Evolutionary conservation across 345 rosid species (phyloP).

Genomic region (Anacardium occidentale): DNA sequence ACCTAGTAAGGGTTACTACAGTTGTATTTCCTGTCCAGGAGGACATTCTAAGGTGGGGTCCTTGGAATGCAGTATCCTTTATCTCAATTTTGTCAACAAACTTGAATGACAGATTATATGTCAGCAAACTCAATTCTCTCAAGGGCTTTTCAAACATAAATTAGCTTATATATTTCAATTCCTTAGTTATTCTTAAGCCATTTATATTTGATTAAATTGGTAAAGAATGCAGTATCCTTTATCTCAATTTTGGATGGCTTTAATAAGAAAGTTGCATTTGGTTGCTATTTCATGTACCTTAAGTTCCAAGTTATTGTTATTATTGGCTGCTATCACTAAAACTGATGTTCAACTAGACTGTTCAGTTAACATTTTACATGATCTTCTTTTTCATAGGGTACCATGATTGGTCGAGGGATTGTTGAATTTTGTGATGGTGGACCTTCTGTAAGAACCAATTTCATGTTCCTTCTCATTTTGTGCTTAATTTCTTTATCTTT

Average conservation of each 20-base stretch:
- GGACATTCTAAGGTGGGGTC: no score
- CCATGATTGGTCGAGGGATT: constrained; percentile 68
- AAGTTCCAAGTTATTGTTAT: background rate
- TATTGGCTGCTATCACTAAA: background rate
- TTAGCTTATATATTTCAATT: background rate
- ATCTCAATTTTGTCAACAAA: no score
- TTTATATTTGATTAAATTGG: background rate
- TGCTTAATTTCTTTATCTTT: background rate
- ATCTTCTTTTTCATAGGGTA: constrained; percentile 45
- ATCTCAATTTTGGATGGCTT: no score
- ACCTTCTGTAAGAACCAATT: constrained; percentile 59
- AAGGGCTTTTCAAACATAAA: background rate
- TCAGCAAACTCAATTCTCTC: background rate
- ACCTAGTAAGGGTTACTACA: constrained; percentile 39
- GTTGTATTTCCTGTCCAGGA: background rate
- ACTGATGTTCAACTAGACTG: background rate
- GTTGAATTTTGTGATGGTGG: constrained; percentile 81
- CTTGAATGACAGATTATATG: background rate
- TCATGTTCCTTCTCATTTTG: background rate
- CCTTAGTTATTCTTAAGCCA: background rate
- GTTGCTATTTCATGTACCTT: background rate
- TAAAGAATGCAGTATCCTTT: no score
- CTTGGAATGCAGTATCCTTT: no score
- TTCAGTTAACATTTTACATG: background rate
- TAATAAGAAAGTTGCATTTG: no score